Base-by-base conservation (phyloP, 2,329 filamentous ascomycete genomes). In the Ilyonectria destructans region DNA sequence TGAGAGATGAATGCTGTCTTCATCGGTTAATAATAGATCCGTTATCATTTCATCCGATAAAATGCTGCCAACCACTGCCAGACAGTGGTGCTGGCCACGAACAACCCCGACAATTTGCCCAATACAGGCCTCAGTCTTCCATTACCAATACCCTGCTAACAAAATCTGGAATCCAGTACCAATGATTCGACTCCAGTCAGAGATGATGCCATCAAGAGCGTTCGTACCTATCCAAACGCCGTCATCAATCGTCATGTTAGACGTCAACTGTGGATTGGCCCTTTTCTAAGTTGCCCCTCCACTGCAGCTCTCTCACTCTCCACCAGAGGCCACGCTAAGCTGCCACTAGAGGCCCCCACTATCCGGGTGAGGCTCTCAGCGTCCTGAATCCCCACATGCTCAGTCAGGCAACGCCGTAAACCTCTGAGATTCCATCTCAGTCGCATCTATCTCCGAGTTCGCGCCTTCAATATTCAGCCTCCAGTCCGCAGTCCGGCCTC, bases 361-460 rank as follows among this genome's bases (percentile, higher is more conserved):
- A 49, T 48, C 60, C 60, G 52, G 60, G 60, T 57, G 60, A 63
- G 60, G 60, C 60, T 63, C 60, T 40, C 51, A 56, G 31, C 26
- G 23, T 52, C 58, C 37, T 37, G 21, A 56, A 26, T 54, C 60
- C 43, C 60, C 60, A 57, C 52, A 51, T 57, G 60, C 37, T 40
- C 33, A 17, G 43, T 40, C 29, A 43, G 60, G 60, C 60, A 63
- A 31, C 52, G 31, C 60, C 45, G 60, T 51, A 62, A 52, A 61
- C 48, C 59, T 54, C 55, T 31, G 17, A 51, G 35, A 51, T 49
- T 48, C 48, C 54, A 49, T 49, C 15, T 51, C 48, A 43, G 45
- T 19, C 40, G 43, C 59, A 55, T 55, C 52, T 19, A n/a, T 43
- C 40, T 33, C 40, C 51, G 46, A 48, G 29, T 37, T 48, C 40